Conservation (phyloP, 495 filamentous ascomycete genomes). For the Lophium mytilinum region DNA sequence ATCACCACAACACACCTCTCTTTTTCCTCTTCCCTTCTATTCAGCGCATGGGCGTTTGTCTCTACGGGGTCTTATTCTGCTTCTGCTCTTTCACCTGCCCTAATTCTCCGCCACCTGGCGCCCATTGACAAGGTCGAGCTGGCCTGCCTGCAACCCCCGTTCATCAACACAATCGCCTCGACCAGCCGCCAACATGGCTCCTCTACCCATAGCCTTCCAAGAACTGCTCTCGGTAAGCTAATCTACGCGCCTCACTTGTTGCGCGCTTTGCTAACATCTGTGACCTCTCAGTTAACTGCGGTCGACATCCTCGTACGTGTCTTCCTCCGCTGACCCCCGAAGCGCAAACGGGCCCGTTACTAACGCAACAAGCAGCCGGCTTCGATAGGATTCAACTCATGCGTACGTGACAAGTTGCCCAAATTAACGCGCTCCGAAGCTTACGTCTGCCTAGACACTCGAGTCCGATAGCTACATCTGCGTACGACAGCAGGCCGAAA, state of each 20-base stretch:
- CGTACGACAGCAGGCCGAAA: conserved; percentile 82
- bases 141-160: background rate
- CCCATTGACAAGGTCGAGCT: no score
- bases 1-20: no score
- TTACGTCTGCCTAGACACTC: conserved; percentile 59
- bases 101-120: no score
- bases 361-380: conserved; percentile 44
- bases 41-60: no score
- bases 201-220: conserved; percentile 17
- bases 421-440: conserved; percentile 7
- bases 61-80: no score
- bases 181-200: conserved; percentile 1
- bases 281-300: conserved; percentile 54
- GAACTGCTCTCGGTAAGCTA: conserved; percentile 18
- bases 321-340: conserved; percentile 11
- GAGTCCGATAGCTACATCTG: conserved; percentile 96
- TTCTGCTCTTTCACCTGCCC: no score
- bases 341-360: conserved; percentile 24
- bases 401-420: conserved; percentile 54
- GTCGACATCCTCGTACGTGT: conserved; percentile 70
- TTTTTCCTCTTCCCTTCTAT: no score
- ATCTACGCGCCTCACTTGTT: background rate
- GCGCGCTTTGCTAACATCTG: conserved; percentile 6
- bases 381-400: conserved; percentile 94
- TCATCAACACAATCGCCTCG: background rate